Conservation (phyloP, 2,329 filamentous ascomycete species). For the Pestalotiopsis sp. region DNA sequence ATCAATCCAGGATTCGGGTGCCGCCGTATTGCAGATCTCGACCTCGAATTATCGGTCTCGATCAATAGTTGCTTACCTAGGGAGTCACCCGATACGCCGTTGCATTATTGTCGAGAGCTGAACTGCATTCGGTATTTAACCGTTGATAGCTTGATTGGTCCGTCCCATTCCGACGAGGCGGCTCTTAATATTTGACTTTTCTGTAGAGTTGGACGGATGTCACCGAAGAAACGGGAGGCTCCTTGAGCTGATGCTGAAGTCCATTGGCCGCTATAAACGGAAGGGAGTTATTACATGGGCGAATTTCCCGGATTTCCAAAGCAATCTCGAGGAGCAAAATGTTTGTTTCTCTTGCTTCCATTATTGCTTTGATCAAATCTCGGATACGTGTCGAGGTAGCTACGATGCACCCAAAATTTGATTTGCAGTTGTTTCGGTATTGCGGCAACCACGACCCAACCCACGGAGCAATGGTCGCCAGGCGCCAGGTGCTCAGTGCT, state of each 20-base stretch:
- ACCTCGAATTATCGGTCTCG: neutral
- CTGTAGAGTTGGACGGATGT: no score
- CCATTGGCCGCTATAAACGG: no score
- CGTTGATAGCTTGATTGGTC: slow-evolving; percentile 1
- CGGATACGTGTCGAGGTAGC: no score
- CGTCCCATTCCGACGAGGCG: neutral
- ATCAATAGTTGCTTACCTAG: neutral
- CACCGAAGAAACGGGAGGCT: no score
- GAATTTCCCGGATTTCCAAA: no score
- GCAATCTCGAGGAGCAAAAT: neutral
- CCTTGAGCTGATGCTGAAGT: no score
- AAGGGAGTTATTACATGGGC: no score
- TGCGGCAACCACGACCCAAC: neutral
- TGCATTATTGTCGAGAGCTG: neutral
- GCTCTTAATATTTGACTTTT: neutral
- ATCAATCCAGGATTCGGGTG: neutral
- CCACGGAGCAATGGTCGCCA: neutral
- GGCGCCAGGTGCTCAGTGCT: no score
- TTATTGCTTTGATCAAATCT: neutral
- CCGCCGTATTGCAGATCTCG: neutral
- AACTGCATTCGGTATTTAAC: neutral
- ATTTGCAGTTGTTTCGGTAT: neutral
- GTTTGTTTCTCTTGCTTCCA: neutral
- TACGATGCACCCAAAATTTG: no score
- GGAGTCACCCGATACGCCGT: neutral